These are phyloP conservation scores for Leucoagaricus sp. DNA, from an alignment of 1,284 basidiomycete genomes.

Conservation along the genomic window DNA sequence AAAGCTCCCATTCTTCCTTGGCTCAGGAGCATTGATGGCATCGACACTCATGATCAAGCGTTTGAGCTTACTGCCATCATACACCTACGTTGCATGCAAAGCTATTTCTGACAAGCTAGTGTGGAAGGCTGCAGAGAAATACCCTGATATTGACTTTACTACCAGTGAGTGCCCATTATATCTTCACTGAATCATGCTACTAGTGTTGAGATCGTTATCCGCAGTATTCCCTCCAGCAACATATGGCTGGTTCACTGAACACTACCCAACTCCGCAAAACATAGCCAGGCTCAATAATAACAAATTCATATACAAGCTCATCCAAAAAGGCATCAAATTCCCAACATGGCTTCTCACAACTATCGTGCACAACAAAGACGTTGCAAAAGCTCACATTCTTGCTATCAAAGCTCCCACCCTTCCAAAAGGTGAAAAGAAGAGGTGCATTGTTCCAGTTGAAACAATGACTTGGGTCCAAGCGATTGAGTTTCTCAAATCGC, in stretches of 20 bases:
- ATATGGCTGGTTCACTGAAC: background rate
- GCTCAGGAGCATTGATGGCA: no score
- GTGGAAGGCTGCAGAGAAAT: slow-evolving; percentile 1
- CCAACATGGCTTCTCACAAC: background rate
- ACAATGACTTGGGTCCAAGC: slow-evolving; percentile 7
- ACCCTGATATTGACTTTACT: background rate
- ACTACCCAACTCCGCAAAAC: slow-evolving; percentile 1
- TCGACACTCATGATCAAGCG: slow-evolving; percentile 39
- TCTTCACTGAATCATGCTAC: background rate
- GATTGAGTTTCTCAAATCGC: slow-evolving; percentile 4
- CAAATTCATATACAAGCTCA: background rate
- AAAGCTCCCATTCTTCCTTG: no score
- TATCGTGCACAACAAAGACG: background rate
- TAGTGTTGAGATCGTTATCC: no score
- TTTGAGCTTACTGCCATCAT: slow-evolving; percentile 25
- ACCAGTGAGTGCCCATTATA: background rate
- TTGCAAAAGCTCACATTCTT: background rate
- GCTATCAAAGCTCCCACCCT: background rate
- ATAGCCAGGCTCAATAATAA: background rate
- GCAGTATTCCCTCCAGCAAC: background rate
- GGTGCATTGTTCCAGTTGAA: background rate
- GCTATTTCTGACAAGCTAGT: background rate
- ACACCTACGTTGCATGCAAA: background rate
- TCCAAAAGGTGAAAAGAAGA: slow-evolving; percentile 1
- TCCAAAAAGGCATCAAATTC: slow-evolving; percentile 2